phyloP scores from a whole-genome alignment of 2,329 filamentous ascomycete species.

The Karstenula rhodostoma region DNA sequence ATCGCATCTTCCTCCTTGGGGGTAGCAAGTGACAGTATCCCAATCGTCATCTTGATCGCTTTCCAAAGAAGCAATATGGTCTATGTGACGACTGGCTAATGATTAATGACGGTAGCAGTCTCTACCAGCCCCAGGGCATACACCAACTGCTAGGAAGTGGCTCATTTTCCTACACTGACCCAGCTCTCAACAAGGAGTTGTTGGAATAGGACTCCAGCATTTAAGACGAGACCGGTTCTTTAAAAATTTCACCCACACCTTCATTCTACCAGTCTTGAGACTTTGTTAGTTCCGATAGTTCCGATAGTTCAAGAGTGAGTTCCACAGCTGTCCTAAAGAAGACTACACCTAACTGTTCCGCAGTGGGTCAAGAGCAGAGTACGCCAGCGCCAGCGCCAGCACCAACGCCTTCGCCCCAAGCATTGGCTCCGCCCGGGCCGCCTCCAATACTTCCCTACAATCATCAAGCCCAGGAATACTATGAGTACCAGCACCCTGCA shows the following conservation, averaged over 20 bases:
- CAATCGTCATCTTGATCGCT: not conserved
- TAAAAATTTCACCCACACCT: not conserved
- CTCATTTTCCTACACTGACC: not conserved
- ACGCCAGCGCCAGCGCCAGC: not conserved
- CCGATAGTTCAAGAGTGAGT: too few species aligned
- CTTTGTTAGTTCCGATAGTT: too few species aligned
- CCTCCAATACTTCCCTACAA: not conserved
- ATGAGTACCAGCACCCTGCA: not conserved
- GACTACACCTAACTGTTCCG: not conserved
- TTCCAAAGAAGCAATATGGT: too few species aligned
- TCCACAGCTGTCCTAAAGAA: not conserved
- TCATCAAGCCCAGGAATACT: not conserved
- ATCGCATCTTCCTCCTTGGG: too few species aligned
- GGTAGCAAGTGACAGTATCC: too few species aligned
- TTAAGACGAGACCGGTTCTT: not conserved
- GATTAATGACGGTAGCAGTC: not conserved
- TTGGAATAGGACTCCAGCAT: not conserved
- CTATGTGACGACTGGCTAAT: not conserved
- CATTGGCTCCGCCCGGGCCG: not conserved
- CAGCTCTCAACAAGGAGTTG: not conserved
- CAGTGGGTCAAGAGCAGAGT: constrained; percentile 3
- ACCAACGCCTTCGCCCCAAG: not conserved
- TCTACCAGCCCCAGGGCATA: not conserved
- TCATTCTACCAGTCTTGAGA: not conserved
- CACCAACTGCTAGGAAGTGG: not conserved